Evolutionary conservation across 768 basidiomycete species (phyloP).

Genomic region (Epithele typhae): DNA sequence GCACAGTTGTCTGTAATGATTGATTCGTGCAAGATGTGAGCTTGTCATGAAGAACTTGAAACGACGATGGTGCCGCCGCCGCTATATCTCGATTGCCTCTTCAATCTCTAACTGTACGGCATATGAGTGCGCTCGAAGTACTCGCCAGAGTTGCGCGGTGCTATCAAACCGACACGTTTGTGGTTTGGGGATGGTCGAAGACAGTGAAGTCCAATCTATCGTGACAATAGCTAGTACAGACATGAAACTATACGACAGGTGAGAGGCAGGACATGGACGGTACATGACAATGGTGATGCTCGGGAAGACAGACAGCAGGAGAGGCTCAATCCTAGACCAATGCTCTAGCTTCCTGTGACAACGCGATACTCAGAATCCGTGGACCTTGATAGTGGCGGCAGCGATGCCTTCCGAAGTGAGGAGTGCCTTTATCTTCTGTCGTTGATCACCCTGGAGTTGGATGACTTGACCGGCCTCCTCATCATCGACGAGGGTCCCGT

Average conservation of each 20-base stretch:
- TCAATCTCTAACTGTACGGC: too few relatives aligned
- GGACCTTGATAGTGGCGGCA: slow-evolving; percentile 76
- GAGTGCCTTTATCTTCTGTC: slow-evolving; percentile 85
- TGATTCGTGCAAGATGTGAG: too few relatives aligned
- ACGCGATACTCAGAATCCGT: slow-evolving; percentile 64
- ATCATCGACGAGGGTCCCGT: slow-evolving; percentile 94
- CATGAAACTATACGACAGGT: slow-evolving; percentile 20
- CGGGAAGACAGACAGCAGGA: slow-evolving; percentile 13
- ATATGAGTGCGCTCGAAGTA: too few relatives aligned
- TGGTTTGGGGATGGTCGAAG: too few relatives aligned
- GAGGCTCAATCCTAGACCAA: slow-evolving; percentile 15
- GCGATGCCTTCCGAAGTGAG: slow-evolving; percentile 79
- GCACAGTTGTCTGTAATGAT: too few relatives aligned
- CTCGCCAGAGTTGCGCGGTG: too few relatives aligned
- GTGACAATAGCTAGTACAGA: slow-evolving; percentile 26
- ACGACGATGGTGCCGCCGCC: too few relatives aligned
- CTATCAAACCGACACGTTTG: too few relatives aligned
- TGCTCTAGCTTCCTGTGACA: slow-evolving; percentile 14
- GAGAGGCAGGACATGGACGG: slow-evolving; percentile 14
- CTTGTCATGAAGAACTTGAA: too few relatives aligned
- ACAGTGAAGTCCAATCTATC: slow-evolving; percentile 22
- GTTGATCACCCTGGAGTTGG: slow-evolving; percentile 98
- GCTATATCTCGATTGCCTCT: too few relatives aligned
- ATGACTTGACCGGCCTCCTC: slow-evolving; percentile 96
- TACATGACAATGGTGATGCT: slow-evolving; percentile 17